A percentile compares a stretch with the other conserved stretches of the same genome.
Conservation (phyloP, 202 grass and related monocot genomes). For the Panicum hallii region DNA sequence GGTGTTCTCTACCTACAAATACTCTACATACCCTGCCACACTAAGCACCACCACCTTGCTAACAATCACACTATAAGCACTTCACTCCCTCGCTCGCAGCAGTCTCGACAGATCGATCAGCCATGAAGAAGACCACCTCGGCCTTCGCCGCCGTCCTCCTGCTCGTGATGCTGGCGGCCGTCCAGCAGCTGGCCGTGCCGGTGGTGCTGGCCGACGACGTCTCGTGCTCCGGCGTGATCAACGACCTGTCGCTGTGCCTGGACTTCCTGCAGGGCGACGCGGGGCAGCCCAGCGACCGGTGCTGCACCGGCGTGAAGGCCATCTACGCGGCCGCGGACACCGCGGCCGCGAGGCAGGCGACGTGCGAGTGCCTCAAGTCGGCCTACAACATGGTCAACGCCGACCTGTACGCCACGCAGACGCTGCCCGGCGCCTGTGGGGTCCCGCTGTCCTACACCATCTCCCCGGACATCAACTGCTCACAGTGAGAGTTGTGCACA, state of each 20-base stretch:
- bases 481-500: not conserved
- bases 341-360: not conserved
- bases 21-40: too few species aligned
- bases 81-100: not conserved
- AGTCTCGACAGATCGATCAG: not conserved
- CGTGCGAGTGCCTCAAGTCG: constrained; percentile 1
- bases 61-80: not conserved
- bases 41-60: too few species aligned
- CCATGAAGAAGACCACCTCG: not conserved
- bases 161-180: not conserved
- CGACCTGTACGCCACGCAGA: not conserved
- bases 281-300: not conserved
- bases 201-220: not conserved
- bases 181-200: not conserved
- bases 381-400: not conserved
- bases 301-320: not conserved
- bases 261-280: not conserved
- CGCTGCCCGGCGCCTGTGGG: not conserved
- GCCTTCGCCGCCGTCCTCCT: not conserved
- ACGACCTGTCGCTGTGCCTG: not conserved
- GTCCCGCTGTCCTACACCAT: not conserved
- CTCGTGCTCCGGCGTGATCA: not conserved
- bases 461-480: not conserved
- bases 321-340: not conserved
- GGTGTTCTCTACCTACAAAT: too few species aligned